Conservation (phyloP, 2,329 filamentous ascomycete genomes). For the Neopestalotiopsis clavispora region DNA sequence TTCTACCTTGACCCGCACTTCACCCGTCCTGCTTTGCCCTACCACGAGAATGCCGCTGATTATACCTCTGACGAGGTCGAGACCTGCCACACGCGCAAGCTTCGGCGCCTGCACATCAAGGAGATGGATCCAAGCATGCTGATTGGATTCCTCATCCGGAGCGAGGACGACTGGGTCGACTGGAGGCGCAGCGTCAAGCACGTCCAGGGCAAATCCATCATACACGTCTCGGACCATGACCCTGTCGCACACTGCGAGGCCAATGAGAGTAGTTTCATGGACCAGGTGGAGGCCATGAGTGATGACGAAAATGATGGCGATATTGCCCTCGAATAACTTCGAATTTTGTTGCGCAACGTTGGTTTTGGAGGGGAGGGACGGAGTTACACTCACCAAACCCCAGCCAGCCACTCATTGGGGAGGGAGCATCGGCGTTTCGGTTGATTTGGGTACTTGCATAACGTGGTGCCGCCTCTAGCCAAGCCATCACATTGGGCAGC, state of each 20-base stretch:
- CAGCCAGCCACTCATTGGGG: slow-evolving; percentile 2
- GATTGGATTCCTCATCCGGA: slow-evolving; percentile 86
- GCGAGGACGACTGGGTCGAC: slow-evolving; percentile 80
- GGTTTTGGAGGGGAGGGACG: background rate
- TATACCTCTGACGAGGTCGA: slow-evolving; percentile 77
- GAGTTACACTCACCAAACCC: background rate
- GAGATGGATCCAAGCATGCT: slow-evolving; percentile 99
- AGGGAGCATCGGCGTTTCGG: slow-evolving; percentile 19
- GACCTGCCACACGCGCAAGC: slow-evolving; percentile 84
- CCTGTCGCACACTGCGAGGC: slow-evolving; percentile 63
- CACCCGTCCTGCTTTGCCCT: slow-evolving; percentile 77
- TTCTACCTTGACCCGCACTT: slow-evolving; percentile 97
- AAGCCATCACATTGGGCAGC: slow-evolving; percentile 26
- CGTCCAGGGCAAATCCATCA: slow-evolving; percentile 81
- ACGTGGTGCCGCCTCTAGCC: slow-evolving; percentile 19
- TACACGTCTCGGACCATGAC: slow-evolving; percentile 79
- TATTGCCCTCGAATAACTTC: slow-evolving; percentile 7
- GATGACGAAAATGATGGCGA: slow-evolving; percentile 70
- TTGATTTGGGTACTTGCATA: slow-evolving; percentile 20
- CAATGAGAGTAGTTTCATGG: slow-evolving; percentile 74
- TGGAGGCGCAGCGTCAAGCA: slow-evolving; percentile 81
- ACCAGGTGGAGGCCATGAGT: slow-evolving; percentile 89
- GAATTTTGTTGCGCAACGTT: background rate
- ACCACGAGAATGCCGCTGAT: slow-evolving; percentile 57
- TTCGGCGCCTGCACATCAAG: slow-evolving; percentile 81